phyloP scores from a whole-genome alignment of 495 filamentous ascomycete species.

The Penicillium psychrofluorescens region DNA sequence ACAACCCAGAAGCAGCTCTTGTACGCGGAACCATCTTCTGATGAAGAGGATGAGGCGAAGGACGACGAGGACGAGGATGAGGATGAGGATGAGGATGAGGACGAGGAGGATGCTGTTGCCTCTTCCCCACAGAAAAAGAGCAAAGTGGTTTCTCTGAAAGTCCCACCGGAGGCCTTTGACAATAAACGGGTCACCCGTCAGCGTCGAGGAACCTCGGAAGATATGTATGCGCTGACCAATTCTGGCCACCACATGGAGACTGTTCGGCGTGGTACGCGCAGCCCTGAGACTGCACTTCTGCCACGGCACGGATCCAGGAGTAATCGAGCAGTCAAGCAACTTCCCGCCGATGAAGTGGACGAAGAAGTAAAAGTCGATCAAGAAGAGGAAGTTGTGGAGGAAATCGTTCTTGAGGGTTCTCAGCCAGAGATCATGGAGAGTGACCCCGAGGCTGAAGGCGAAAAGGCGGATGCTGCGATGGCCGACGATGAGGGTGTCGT shows the following conservation, averaged over 20 bases:
- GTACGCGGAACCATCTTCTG: conserved; percentile 28
- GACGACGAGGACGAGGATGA: conserved; percentile 17
- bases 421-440: conserved; percentile 35
- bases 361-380: too few relatives aligned
- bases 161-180: conserved; percentile 22
- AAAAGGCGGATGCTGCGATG: conserved; percentile 32
- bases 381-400: conserved; percentile 43
- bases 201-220: conserved; percentile 50
- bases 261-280: conserved; percentile 53
- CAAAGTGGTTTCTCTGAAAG: conserved; percentile 38
- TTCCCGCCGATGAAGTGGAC: conserved; percentile 48
- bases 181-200: conserved; percentile 50
- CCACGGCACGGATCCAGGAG: conserved; percentile 48
- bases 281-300: conserved; percentile 49
- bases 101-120: conserved; percentile 17
- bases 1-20: conserved; percentile 40
- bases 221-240: conserved; percentile 60
- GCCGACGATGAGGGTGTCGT: conserved; percentile 39
- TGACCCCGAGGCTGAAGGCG: conserved; percentile 27
- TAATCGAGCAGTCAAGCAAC: conserved; percentile 44
- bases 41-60: conserved; percentile 1
- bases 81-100: conserved; percentile 32
- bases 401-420: conserved; percentile 27
- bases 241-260: conserved; percentile 67
- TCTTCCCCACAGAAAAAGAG: conserved; percentile 24